A percentile compares a stretch with the other conserved stretches of the same genome.
Conservation (phyloP, 176 grass and related monocot genomes). For the Secale cereale region DNA sequence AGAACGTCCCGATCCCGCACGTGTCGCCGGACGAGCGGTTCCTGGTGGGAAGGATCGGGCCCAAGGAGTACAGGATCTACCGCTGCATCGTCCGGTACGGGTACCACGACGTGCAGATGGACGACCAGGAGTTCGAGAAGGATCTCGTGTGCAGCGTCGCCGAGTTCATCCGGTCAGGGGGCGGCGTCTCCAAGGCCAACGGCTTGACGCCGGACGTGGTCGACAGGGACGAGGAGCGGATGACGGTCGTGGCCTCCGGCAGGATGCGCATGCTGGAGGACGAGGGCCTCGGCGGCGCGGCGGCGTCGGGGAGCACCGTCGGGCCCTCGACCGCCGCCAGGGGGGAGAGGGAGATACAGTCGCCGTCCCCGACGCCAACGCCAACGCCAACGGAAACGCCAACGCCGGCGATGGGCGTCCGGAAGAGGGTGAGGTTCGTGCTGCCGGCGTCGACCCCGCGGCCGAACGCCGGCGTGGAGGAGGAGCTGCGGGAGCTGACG, state of each 20-base stretch:
- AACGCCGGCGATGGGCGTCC: not conserved
- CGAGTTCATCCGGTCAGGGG: constrained; percentile 76
- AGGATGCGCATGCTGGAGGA: constrained; percentile 66
- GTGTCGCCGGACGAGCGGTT: constrained; percentile 72
- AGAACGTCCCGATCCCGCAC: constrained; percentile 68
- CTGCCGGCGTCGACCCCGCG: constrained; percentile 62
- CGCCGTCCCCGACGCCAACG: not conserved
- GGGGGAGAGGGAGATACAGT: constrained; percentile 35
- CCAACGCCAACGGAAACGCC: no score
- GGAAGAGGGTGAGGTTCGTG: constrained; percentile 86
- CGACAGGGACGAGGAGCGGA: constrained; percentile 58
- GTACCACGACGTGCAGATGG: constrained; percentile 89
- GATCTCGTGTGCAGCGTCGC: constrained; percentile 88
- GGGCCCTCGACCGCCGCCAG: constrained; percentile 30
- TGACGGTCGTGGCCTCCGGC: constrained; percentile 69
- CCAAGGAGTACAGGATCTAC: constrained; percentile 83
- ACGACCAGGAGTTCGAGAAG: constrained; percentile 91
- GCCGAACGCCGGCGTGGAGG: constrained; percentile 52
- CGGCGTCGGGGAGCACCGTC: constrained; percentile 6
- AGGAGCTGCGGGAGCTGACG: constrained; percentile 79
- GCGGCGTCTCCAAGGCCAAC: constrained; percentile 24
- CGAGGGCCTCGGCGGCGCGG: not conserved
- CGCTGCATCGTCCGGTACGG: constrained; percentile 91
- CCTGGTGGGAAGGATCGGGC: constrained; percentile 84
- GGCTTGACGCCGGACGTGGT: constrained; percentile 1